These are phyloP conservation scores for Paraglomus occultum DNA, from an alignment of 192 early-diverging fungal species.

Conservation along the genomic window DNA sequence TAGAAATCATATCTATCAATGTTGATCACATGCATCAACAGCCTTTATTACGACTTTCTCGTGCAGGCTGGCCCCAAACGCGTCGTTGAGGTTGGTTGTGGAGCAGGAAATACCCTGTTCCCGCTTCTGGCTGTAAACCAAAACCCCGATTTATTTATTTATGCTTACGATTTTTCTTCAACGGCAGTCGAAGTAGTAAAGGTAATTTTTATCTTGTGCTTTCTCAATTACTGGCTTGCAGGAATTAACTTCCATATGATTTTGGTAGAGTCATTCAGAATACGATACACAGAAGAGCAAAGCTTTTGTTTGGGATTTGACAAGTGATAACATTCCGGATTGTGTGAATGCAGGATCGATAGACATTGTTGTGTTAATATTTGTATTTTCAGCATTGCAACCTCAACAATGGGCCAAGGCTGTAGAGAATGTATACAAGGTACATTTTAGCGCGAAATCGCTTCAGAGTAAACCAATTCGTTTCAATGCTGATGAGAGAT, in stretches of 20 bases:
- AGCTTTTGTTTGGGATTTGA: conserved; percentile 97
- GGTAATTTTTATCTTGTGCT: conserved; percentile 27
- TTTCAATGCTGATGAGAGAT: neutral
- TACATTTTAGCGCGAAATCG: conserved; percentile 29
- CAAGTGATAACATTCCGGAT: conserved; percentile 65
- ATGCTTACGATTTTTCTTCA: conserved; percentile 89
- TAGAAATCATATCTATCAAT: neutral
- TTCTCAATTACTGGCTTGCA: neutral
- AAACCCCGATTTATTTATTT: conserved; percentile 81
- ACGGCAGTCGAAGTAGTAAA: conserved; percentile 94
- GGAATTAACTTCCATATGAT: neutral
- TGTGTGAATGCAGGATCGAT: conserved; percentile 77
- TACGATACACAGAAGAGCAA: conserved; percentile 72
- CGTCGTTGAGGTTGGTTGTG: conserved; percentile 96
- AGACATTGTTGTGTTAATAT: conserved; percentile 92
- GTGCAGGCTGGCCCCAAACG: conserved; percentile 50
- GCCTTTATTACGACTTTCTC: conserved; percentile 33
- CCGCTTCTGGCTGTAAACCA: conserved; percentile 77
- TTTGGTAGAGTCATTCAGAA: conserved; percentile 46
- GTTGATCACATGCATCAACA: conserved; percentile 2
- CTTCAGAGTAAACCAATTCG: neutral
- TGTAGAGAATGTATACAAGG: conserved; percentile 75
- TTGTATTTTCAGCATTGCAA: conserved; percentile 91
- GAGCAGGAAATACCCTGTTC: conserved; percentile 95
- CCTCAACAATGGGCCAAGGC: conserved; percentile 83